Conservation (phyloP, 208 protist genomes). For the Histomonas meleagridis region DNA sequence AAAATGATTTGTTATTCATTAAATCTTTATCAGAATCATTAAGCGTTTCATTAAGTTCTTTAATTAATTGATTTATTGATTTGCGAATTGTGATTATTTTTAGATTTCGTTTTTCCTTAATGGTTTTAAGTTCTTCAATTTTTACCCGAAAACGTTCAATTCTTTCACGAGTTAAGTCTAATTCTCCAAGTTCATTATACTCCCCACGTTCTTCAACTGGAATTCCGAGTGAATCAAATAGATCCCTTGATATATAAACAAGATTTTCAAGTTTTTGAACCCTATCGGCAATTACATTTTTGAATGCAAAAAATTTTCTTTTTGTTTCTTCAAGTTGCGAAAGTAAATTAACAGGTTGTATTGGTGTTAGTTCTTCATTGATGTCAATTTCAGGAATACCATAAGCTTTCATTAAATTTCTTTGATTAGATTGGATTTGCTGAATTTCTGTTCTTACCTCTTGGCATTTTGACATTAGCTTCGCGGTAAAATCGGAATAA, state of each 20-base stretch:
- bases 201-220: not conserved
- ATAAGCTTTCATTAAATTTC: not conserved
- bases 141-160: not conserved
- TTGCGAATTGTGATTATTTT: not conserved
- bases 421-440: not conserved
- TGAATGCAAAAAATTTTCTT: not conserved
- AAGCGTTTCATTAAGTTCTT: not conserved
- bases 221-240: not conserved
- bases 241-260: not conserved
- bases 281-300: not conserved
- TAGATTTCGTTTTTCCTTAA: not conserved
- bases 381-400: conserved; percentile 7
- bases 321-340: not conserved
- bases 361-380: not conserved
- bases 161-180: conserved; percentile 1
- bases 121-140: not conserved
- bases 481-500: not conserved
- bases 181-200: not conserved
- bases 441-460: not conserved
- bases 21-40: not conserved
- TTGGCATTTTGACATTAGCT: not conserved
- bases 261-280: conserved; percentile 24
- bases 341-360: not conserved
- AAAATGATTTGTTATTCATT: not conserved
- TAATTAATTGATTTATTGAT: not conserved